Evolutionary conservation across 805 yeast genomes (phyloP), one percentile per base, ranked within the genome.

Genomic region (Zygoascus ofunaensis): DNA sequence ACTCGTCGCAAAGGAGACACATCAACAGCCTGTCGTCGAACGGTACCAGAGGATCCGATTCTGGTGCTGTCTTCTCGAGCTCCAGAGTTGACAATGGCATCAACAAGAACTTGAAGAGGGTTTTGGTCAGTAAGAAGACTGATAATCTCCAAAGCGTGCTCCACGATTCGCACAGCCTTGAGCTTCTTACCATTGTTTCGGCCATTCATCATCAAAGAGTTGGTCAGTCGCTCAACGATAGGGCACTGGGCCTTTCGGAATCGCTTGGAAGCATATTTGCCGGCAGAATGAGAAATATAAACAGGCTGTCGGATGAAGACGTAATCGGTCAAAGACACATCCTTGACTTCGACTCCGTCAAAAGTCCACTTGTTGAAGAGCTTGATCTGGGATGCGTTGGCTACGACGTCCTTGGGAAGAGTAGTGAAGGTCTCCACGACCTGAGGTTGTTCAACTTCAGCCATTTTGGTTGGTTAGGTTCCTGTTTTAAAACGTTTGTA

Each of bases 11-110:
- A 82, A 69, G 99, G 99, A 68, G 98, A 89, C 59, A 92, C 99
- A 87, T 92, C 99, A 71, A 92, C 99, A 61, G 99, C 98, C 79
- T 94, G 98, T 83, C 99, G 87, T 85, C 98, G 92, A 66, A 94
- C 99, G 69, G 97, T 86, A 85, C 98, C 98, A 68, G 97, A 89
- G 69, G 97, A 89, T 77, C 99, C 99, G 65, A 94, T 90, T 86
- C 98, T 89, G 80, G 99, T 92, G 69, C 97, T 87, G 77, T 92
- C 99, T 82, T 92, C 99, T 82, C 98, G 87, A 74, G 98, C 95
- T 75, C 99, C 99, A 61, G 97, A 85, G 96, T 94, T 94, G 79
- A 87, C 87, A 69, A 92, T 82, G 65, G 98, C 99, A 65, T 92
- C 99, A 72, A 92, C 97, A 66, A 92, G 77, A 68, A 92, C 95